Base-by-base conservation (phyloP, 2,329 filamentous ascomycete genomes). In the Oidium heveae region DNA sequence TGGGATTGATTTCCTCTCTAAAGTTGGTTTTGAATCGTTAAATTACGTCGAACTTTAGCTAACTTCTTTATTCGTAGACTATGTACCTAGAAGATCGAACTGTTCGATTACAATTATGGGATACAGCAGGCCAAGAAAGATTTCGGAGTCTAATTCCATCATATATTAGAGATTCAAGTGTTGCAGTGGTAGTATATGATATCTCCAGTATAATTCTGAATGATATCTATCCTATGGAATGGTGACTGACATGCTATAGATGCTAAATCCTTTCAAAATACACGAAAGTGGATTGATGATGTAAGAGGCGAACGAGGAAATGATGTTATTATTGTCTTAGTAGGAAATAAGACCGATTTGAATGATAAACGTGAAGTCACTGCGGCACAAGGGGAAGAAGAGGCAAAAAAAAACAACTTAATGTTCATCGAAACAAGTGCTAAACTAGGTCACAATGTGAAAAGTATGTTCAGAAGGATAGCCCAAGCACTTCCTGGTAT, bases 41-140 rank as follows among this genome's bases (percentile, higher is more conserved):
- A 43, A 43, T n/a, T 18, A 9, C n/a, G 16, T 20, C 55, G 52
- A 51, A 37, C 18, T 28, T 22, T 13, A 46, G 8, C 49, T 9
- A 52, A 62, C 63, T 55, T 63, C 53, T 33, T 52, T 55, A 43
- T 33, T 53, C 57, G 37, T 60, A 88, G 86, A 98, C 91, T 55
- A 98, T 98, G 93, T 98, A 98, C 71, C 82, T 98, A 58, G 91
- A 98, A 72, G 91, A 98, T 73, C 80, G 91, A 67, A 98, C 91
- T 44, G 91, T 98, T 58, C 84, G 93, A 65, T 76, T 98, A 68
- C 91, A 98, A 68, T 77, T 98, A 58, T 98, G 91, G 91, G 91
- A 98, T 68, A 98, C 91, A 6, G 91, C 91, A 51, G 91, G 91
- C 58, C 91, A 98, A 69, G 91, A 98, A 70, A 80, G 91, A 61